Evolutionary conservation across 768 basidiomycete genomes (phyloP), one percentile per base, ranked within the genome.

Genomic region (Leccinum incarnatum): DNA sequence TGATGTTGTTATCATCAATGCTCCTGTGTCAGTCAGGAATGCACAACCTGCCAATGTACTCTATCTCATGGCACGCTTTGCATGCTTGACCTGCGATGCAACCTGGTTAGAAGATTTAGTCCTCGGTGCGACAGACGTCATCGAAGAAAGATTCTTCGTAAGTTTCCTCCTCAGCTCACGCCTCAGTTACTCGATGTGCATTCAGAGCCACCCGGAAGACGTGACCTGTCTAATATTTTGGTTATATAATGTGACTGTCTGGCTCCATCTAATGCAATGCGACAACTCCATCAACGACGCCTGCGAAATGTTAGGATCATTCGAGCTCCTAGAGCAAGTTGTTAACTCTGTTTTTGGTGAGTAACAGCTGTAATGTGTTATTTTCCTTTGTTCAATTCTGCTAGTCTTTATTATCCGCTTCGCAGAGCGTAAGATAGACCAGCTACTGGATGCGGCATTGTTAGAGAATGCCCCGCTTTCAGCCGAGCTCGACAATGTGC

Each of bases 331-430:
- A 55, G 91, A 94, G 73, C 95, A 97, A 74, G 85, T 96, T 23
- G 83, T 97, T 56, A 95, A 96, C 72, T 95, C 95, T 36, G 89
- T 97, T 48, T 97, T 95, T 70, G 94, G 95, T 95, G 69, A 62
- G 77, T 62, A 4, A 19, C 56, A 51, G 19, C 21, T 47, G 29
- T 19, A 54, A 54, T 23, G 17, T 6, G 61, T 36, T 34, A 54
- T 55, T 48, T 23, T 23, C 42, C 6, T 23, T 55, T 30, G 36
- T 19, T 66, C 47, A 60, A 56, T 30, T 11, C 29, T 46, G 30
- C 42, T 57, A 97, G 97, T 98, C 23, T 97, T 98, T 72, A 86
- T 98, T 64, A 96, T 98, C 61, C 90, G 97, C 54, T 87, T 90
- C 63, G 89, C 91, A 8, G 97, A 99, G 73, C 81, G 88, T 54